These are phyloP conservation scores for Talaromyces ruber DNA, from an alignment of 495 filamentous ascomycete genomes.

Conservation along the genomic window DNA sequence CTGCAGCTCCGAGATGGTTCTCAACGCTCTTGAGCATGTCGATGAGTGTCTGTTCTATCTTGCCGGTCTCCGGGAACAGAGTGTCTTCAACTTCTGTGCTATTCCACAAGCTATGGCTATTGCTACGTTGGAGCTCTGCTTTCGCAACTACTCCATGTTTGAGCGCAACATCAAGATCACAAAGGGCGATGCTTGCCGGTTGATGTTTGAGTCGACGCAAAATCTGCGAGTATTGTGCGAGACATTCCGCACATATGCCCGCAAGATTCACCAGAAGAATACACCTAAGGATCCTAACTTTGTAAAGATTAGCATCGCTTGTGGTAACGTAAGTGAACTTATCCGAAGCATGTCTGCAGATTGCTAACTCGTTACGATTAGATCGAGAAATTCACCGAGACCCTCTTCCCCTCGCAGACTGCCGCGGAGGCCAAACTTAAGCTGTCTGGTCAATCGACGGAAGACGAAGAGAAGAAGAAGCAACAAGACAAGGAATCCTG, in stretches of 20 bases:
- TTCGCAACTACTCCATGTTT: conserved; percentile 86
- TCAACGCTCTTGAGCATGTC: conserved; percentile 77
- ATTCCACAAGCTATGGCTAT: conserved; percentile 99
- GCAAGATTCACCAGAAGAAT: conserved; percentile 89
- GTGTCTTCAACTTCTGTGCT: conserved; percentile 98
- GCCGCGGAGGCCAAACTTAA: conserved; percentile 36
- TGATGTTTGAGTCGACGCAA: conserved; percentile 89
- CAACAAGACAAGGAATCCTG: conserved; percentile 42
- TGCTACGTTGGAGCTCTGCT: conserved; percentile 81
- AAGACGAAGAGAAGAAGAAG: conserved; percentile 34
- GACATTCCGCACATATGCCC: conserved; percentile 65
- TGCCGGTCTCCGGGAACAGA: conserved; percentile 90
- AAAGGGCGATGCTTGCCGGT: conserved; percentile 82
- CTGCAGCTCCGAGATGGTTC: conserved; percentile 90
- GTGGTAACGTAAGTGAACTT: conserved; percentile 62
- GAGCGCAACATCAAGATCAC: conserved; percentile 89
- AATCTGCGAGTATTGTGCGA: conserved; percentile 74
- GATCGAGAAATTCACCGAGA: conserved; percentile 97
- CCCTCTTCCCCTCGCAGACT: conserved; percentile 74
- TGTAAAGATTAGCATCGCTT: conserved; percentile 83
- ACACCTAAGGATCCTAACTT: conserved; percentile 90
- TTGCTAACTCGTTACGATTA: conserved; percentile 24
- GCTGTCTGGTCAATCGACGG: conserved; percentile 27
- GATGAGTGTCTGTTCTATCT: conserved; percentile 97
- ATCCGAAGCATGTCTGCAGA: background rate